Evolutionary conservation across 2,329 filamentous ascomycete species (phyloP).

Genomic region (Rhinocladiella mackenziei): DNA sequence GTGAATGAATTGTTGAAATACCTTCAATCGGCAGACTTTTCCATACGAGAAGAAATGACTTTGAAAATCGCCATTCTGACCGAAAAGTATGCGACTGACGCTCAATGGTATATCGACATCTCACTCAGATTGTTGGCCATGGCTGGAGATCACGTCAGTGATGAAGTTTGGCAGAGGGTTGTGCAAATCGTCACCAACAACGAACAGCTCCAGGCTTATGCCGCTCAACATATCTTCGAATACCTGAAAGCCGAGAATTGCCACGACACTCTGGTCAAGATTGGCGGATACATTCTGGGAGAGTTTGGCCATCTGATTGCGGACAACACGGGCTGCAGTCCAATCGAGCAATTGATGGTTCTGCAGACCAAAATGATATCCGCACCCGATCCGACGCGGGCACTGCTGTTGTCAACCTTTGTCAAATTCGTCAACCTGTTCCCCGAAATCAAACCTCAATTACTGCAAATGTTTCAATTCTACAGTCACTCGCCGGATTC

Average conservation of each 20-base stretch:
- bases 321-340: constrained; percentile 85
- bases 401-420: constrained; percentile 91
- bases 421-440: constrained; percentile 98
- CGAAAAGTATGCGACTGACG: constrained; percentile 96
- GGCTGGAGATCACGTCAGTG: constrained; percentile 96
- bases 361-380: constrained; percentile 84
- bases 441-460: constrained; percentile 94
- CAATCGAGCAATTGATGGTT: constrained; percentile 94
- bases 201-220: constrained; percentile 94
- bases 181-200: constrained; percentile 99
- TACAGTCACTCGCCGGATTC: constrained; percentile 95
- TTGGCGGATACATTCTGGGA: constrained; percentile 90
- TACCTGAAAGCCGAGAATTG: constrained; percentile 91
- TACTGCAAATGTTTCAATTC: constrained; percentile 81
- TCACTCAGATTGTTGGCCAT: constrained; percentile 90
- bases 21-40: constrained; percentile 93
- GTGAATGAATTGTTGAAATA: constrained; percentile 92
- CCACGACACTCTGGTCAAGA: constrained; percentile 96
- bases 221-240: constrained; percentile 84
- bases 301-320: constrained; percentile 97
- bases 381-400: constrained; percentile 83
- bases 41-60: constrained; percentile 98
- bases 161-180: constrained; percentile 98
- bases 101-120: constrained; percentile 99
- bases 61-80: constrained; percentile 97